phyloP scores from a whole-genome alignment of 139 green algal genomes.

The Closterium sp. region DNA sequence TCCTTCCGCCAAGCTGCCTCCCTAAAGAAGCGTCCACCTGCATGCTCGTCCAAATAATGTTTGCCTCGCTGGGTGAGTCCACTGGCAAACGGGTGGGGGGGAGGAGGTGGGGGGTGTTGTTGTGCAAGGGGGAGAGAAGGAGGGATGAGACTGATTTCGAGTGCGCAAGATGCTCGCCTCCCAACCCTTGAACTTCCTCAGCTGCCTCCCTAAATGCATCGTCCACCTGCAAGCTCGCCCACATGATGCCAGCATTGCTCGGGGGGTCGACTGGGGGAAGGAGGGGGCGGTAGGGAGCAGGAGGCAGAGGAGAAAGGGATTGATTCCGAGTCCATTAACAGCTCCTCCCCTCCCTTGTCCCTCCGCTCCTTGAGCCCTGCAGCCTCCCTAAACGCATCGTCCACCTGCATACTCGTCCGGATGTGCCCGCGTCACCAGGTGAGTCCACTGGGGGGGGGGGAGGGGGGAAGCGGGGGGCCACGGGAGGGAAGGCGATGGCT shows the following conservation, averaged over 20 bases:
- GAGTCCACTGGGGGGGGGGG: too few species aligned
- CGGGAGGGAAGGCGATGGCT: too few species aligned
- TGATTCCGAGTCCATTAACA: too few species aligned
- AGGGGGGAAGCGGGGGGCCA: too few species aligned
- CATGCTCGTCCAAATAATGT: slow-evolving; percentile 33
- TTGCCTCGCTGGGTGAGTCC: slow-evolving; percentile 18
- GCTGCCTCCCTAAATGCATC: background rate
- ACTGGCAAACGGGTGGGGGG: background rate
- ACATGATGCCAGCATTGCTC: background rate
- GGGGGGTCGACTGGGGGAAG: background rate
- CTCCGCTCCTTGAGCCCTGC: too few species aligned
- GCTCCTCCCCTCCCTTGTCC: too few species aligned
- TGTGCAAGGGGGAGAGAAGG: background rate
- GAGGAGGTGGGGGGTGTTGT: background rate
- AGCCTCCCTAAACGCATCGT: too few species aligned
- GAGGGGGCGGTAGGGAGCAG: background rate
- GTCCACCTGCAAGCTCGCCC: slow-evolving; percentile 32
- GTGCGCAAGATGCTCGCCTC: too few species aligned
- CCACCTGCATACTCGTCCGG: slow-evolving; percentile 14
- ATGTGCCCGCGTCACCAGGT: too few species aligned
- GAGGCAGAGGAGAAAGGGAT: too few species aligned
- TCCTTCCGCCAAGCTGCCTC: background rate
- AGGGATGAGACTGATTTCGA: too few species aligned
- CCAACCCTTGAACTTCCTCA: background rate
- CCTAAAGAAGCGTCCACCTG: slow-evolving; percentile 11